Percentiles rank a stretch among this genome's conserved stretches.
phyloP scores from a whole-genome alignment of 2,329 filamentous ascomycete genomes.

The Hypoxylon rubiginosum region DNA sequence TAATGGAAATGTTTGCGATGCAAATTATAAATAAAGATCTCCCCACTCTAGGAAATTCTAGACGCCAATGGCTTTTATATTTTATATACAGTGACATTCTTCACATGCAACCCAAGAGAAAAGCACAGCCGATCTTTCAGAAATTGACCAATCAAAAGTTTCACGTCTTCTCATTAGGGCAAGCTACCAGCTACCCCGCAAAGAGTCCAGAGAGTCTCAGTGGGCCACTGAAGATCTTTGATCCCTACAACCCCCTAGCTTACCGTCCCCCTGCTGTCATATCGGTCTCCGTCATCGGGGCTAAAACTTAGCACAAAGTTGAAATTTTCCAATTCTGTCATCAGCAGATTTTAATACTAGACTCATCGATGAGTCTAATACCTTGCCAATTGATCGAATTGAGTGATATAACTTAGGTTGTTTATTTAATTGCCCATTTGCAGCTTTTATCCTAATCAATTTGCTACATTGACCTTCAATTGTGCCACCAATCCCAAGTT shows the following conservation, averaged over 20 bases:
- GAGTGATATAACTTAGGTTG: slow-evolving; percentile 10
- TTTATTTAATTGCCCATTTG: not conserved
- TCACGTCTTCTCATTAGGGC: slow-evolving; percentile 36
- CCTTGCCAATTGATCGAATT: not conserved
- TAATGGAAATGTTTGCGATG: not conserved
- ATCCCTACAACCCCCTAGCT: not conserved
- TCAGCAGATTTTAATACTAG: slow-evolving; percentile 19
- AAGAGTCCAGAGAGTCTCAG: slow-evolving; percentile 25
- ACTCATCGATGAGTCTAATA: slow-evolving; percentile 18
- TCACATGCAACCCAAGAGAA: not conserved
- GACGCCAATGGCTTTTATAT: slow-evolving; percentile 10
- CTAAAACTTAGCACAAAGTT: slow-evolving; percentile 32
- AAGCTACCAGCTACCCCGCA: slow-evolving; percentile 36
- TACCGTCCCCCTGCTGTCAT: not conserved
- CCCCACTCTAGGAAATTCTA: not conserved
- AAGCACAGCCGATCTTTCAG: not conserved
- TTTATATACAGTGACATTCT: not conserved
- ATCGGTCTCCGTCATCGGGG: slow-evolving; percentile 39
- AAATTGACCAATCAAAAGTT: slow-evolving; percentile 28
- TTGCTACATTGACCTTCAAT: not conserved
- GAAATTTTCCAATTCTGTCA: slow-evolving; percentile 38
- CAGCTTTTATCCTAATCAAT: not conserved
- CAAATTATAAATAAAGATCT: not conserved
- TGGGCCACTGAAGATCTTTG: not conserved
- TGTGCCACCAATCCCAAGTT: not conserved